These are phyloP conservation scores for Trapa bicornis DNA, from an alignment of 345 rosid genomes.

Conservation along the genomic window DNA sequence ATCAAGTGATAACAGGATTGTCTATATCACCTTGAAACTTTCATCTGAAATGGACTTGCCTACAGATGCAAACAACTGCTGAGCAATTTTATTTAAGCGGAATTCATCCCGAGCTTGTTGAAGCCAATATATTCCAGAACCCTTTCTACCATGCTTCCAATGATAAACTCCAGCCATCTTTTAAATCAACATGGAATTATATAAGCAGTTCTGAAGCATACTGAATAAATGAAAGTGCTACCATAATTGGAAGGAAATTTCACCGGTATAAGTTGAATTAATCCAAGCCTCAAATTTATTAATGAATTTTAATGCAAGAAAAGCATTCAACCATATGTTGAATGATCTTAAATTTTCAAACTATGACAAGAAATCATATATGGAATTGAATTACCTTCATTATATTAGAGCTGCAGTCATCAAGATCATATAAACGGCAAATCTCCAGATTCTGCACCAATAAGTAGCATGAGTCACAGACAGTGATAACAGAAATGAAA, in stretches of 20 bases:
- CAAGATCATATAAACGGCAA: slow-evolving; percentile 76
- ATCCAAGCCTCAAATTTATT: neutral
- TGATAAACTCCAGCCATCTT: slow-evolving; percentile 83
- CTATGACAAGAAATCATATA: neutral
- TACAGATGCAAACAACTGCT: slow-evolving; percentile 77
- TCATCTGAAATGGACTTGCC: slow-evolving; percentile 89
- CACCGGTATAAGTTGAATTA: neutral
- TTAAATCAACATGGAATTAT: slow-evolving; percentile 7
- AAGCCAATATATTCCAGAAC: slow-evolving; percentile 82
- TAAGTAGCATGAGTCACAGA: slow-evolving; percentile 9
- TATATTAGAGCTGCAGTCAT: slow-evolving; percentile 45
- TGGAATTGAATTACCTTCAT: slow-evolving; percentile 54
- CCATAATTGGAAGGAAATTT: neutral
- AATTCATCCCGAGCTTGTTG: slow-evolving; percentile 75
- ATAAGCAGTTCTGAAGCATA: neutral
- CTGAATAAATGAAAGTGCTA: neutral
- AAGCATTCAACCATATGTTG: neutral
- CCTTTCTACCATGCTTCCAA: slow-evolving; percentile 96
- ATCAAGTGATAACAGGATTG: neutral
- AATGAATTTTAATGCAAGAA: neutral
- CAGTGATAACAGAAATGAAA: neutral
- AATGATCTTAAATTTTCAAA: neutral
- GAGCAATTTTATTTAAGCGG: slow-evolving; percentile 67
- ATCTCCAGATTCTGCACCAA: slow-evolving; percentile 66
- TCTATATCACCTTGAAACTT: slow-evolving; percentile 57